phyloP scores from a whole-genome alignment of 768 basidiomycete species.

The Mycena galericulata region DNA sequence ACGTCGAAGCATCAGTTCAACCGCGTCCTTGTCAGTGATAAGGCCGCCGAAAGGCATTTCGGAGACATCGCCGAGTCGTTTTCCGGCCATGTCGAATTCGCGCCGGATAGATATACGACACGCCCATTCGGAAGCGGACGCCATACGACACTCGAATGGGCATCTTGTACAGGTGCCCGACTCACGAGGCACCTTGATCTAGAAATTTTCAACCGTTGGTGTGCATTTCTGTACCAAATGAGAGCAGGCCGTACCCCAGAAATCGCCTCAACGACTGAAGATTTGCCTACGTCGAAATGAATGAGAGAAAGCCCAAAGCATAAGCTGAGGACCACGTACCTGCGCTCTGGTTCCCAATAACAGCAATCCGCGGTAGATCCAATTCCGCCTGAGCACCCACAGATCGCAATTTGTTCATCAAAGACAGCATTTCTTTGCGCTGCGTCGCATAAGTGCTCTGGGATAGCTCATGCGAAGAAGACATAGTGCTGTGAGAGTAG shows the following conservation, averaged over 20 bases:
- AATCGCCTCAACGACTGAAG: constrained; percentile 62
- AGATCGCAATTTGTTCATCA: constrained; percentile 46
- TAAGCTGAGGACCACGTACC: constrained; percentile 38
- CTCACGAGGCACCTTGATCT: constrained; percentile 62
- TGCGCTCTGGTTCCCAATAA: constrained; percentile 66
- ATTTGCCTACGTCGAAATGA: constrained; percentile 45
- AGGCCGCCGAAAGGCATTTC: constrained; percentile 34
- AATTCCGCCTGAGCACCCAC: constrained; percentile 57
- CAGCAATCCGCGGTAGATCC: constrained; percentile 62
- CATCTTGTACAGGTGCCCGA: constrained; percentile 39
- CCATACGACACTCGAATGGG: constrained; percentile 51
- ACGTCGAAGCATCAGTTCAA: constrained; percentile 58
- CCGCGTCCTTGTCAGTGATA: constrained; percentile 49
- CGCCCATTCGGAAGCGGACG: constrained; percentile 40
- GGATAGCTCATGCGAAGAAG: not conserved
- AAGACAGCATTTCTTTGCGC: constrained; percentile 36
- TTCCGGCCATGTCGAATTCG: constrained; percentile 38
- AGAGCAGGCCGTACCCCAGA: constrained; percentile 49
- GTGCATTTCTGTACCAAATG: not conserved
- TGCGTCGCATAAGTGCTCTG: not conserved
- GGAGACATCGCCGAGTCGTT: not conserved
- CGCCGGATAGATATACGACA: constrained; percentile 57
- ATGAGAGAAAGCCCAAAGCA: not conserved
- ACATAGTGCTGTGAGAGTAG: no score
- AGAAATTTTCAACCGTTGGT: not conserved